Evolutionary conservation across 1,284 basidiomycete species (phyloP), one percentile per base, ranked within the genome.

Genomic region (Polyporus tsugae): DNA sequence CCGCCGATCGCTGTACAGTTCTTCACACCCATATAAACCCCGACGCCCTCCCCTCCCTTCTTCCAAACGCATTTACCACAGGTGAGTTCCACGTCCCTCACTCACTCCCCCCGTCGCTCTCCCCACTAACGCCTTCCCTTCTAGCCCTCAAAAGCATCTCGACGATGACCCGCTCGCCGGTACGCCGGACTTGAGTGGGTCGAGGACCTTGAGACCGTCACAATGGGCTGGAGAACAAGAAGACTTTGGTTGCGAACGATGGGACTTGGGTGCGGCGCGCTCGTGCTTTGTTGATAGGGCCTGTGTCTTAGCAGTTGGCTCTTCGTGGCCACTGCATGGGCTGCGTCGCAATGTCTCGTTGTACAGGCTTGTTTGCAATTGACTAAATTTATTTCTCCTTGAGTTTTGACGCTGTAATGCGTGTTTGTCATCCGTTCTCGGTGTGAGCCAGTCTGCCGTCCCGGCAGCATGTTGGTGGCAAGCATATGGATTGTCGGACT

Each of bases 171-270:
- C 82, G 89, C 86, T 87, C 90, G 87, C 92, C 89, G 55, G 71
- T 81, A 74, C 70, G 72, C 72, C 81, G 89, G 89, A 91, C 85
- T 87, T 87, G 87, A 75, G 90, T 83, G 84, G 87, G 84, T 91
- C 90, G 86, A 93, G 87, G 92, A 94, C 87, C 84, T 89, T 85
- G 92, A 90, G 92, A 94, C 90, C 92, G 92, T 94, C 89, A 86
- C 79, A 82, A 80, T 79, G 79, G 84, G 89, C 90, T 92, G 92
- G 87, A 93, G 92, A 94, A 75, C 68, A 78, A 89, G 74, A 80
- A 70, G 72, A 68, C 78, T 72, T 64, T 44, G 72, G 74, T 74
- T 80, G 72, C 72, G 76, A 83, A 80, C 80, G 88, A 93, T 89
- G 89, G 86, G 91, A 92, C 90, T 91, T 93, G 92, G 92, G 92